These are phyloP conservation scores for Takashimella tepidaria DNA, from an alignment of 1,284 basidiomycete species.

Conservation along the genomic window DNA sequence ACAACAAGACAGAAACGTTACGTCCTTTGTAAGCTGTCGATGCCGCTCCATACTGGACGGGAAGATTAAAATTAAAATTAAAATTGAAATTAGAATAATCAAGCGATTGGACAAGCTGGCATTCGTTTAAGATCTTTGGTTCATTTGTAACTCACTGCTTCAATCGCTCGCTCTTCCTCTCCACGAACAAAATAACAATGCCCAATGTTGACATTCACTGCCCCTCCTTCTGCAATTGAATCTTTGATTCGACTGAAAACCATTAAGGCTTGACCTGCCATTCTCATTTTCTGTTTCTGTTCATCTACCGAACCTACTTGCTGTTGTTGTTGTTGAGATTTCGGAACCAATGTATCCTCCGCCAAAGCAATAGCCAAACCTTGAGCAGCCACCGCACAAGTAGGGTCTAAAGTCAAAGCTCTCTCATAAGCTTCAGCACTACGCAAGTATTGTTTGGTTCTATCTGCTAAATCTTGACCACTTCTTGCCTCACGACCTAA, in stretches of 20 bases:
- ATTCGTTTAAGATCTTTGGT: background rate
- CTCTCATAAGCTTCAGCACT: constrained; percentile 87
- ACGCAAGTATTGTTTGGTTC: constrained; percentile 68
- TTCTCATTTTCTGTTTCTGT: constrained; percentile 55
- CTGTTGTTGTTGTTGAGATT: constrained; percentile 14
- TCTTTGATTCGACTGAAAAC: constrained; percentile 85
- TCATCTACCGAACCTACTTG: constrained; percentile 54
- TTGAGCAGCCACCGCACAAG: constrained; percentile 84
- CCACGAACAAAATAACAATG: constrained; percentile 87
- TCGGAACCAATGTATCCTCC: constrained; percentile 70
- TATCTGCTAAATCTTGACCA: constrained; percentile 59
- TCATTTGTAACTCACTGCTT: constrained; percentile 64
- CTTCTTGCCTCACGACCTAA: constrained; percentile 62
- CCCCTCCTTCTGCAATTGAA: constrained; percentile 66
- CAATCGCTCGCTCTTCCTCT: constrained; percentile 88
- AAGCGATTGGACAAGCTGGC: constrained; percentile 8
- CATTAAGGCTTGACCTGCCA: constrained; percentile 75
- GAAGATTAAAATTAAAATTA: no score
- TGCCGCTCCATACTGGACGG: constrained; percentile 89
- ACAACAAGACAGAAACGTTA: constrained; percentile 69
- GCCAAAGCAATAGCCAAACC: constrained; percentile 86
- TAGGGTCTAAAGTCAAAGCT: constrained; percentile 71
- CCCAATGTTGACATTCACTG: constrained; percentile 89
- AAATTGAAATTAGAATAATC: background rate
- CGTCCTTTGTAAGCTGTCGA: constrained; percentile 62